Evolutionary conservation across 306 rosid genomes (phyloP).

Genomic region (Quercus suber): DNA sequence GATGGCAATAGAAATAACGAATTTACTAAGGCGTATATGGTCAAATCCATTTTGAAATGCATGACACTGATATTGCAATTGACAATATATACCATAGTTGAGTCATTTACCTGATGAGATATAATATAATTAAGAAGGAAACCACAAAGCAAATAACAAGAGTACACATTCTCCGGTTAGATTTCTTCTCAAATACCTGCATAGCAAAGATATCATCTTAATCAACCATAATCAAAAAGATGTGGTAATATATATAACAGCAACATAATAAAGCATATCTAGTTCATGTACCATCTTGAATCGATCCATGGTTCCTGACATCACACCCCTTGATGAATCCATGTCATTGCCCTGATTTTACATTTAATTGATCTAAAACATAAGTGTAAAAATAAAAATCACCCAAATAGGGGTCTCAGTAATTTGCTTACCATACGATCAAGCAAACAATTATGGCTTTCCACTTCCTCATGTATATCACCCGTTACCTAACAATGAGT

Average conservation of each 20-base stretch:
- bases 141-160: conserved; percentile 64
- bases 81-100: neutral
- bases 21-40: neutral
- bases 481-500: conserved; percentile 74
- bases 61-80: conserved; percentile 4
- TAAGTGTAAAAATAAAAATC: neutral
- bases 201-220: conserved; percentile 23
- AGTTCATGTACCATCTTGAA: conserved; percentile 66
- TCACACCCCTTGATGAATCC: conserved; percentile 93
- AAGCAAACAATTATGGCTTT: conserved; percentile 77
- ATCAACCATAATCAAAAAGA: conserved; percentile 19
- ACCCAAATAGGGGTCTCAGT: neutral
- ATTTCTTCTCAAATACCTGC: conserved; percentile 90
- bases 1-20: neutral
- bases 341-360: conserved; percentile 68
- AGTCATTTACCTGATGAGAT: conserved; percentile 68
- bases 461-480: conserved; percentile 92
- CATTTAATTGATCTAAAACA: conserved; percentile 10
- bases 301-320: conserved; percentile 94
- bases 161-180: conserved; percentile 62
- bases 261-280: conserved; percentile 1
- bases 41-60: neutral
- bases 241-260: conserved; percentile 7
- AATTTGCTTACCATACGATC: conserved; percentile 70
- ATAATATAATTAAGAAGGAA: conserved; percentile 62